These are phyloP conservation scores for Aspergillus leporis DNA, from an alignment of 495 filamentous ascomycete species.

Conservation along the genomic window DNA sequence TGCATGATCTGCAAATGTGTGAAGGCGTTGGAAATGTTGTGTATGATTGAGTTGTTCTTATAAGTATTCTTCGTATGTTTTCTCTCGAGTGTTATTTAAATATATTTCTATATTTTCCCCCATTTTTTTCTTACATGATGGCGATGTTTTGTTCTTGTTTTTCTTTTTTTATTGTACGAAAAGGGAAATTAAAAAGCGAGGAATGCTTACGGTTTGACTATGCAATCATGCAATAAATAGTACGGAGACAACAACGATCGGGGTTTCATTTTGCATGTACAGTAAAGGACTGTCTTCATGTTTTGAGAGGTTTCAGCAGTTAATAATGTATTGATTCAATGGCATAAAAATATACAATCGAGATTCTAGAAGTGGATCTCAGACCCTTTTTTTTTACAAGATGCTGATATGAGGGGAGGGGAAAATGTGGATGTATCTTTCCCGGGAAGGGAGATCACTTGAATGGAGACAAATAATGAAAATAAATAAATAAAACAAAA, in stretches of 20 bases:
- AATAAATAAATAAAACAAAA: slow-evolving; percentile 3
- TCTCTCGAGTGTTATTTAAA: not conserved
- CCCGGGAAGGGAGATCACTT: not conserved
- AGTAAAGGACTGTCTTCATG: slow-evolving; percentile 4
- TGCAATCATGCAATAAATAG: not conserved
- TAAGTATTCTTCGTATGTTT: slow-evolving; percentile 20
- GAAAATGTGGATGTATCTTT: not conserved
- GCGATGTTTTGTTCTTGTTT: slow-evolving; percentile 14
- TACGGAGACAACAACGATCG: slow-evolving; percentile 9
- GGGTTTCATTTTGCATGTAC: slow-evolving; percentile 14
- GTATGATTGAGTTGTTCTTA: slow-evolving; percentile 16
- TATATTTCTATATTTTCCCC: not conserved
- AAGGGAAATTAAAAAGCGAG: slow-evolving; percentile 25
- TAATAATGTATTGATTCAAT: not conserved
- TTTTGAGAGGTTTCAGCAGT: not conserved
- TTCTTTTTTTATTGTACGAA: slow-evolving; percentile 20
- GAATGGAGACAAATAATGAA: slow-evolving; percentile 3
- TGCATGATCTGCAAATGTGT: slow-evolving; percentile 50
- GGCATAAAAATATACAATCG: slow-evolving; percentile 1
- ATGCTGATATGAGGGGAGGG: not conserved
- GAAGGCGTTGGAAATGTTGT: slow-evolving; percentile 23
- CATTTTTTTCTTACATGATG: slow-evolving; percentile 21
- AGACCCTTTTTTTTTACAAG: not conserved
- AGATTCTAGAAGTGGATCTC: slow-evolving; percentile 5
- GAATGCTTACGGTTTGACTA: slow-evolving; percentile 6